Base-by-base conservation (phyloP, 2,329 filamentous ascomycete genomes). In the Phyllachora maydis region DNA sequence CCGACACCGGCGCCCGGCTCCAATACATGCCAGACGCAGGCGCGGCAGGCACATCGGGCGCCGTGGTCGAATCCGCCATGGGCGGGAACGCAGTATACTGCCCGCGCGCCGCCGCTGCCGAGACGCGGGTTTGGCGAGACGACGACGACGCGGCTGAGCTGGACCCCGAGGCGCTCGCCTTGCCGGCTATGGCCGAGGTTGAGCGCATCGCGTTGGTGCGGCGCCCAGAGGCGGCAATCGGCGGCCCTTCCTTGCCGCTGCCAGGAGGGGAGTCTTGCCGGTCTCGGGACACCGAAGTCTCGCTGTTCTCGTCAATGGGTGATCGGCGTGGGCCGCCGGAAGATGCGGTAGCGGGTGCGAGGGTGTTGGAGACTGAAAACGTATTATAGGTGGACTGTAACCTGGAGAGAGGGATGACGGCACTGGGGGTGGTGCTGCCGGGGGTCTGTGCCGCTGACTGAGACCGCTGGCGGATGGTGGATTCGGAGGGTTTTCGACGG, bases 21-120 rank as follows among this genome's bases (percentile, higher is more conserved):
- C 70, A 75, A 48, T 76, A 76, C 69, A 76, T 75, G 35, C 69
- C 70, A 23, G 65, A 70, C 11, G 70, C 62, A 14, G 70, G 70
- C 10, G 70, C 67, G 3, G 59, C 52, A 7, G 59, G 52, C 11
- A 75, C 66, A 28, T 72, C 60, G 5, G 65, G 58, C 2, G 62
- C 62, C 14, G 56, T 59, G 21, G 49, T 49, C 8, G 61, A 54
- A 33, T 66, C 56, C n/a, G n/a, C n/a, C n/a, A n/a, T n/a, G n/a
- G 61, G 50, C 16, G 67, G 67, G 23, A 64, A 67, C 2, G 54
- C 41, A 6, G 50, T 49, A 33, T 63, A 50, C 23, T 52, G 42
- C 11, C 50, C 48, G 16, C 46, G 42, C 5, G 42, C 40, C 11
- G 39, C 25, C 9, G 40, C 27, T 7, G 30, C 28, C 3, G 25